Evolutionary conservation across 2,329 filamentous ascomycete genomes (phyloP).

Genomic region (Colletotrichum sidae): DNA sequence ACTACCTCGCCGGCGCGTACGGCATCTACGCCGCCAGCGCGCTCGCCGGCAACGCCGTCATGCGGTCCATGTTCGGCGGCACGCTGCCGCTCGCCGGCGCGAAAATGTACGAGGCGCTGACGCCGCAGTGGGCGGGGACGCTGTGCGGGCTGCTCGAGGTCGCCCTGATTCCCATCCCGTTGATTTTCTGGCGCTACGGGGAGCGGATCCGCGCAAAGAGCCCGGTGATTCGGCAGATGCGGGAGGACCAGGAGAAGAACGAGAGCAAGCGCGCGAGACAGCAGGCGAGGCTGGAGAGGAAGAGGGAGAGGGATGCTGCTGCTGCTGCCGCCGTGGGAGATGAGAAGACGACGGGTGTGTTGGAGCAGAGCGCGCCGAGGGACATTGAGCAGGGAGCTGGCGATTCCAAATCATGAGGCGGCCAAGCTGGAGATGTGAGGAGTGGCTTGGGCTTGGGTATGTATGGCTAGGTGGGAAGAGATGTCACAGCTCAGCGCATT

Average conservation of each 20-base stretch:
- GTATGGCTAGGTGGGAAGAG: background rate
- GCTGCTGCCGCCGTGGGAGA: background rate
- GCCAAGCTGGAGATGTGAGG: rapidly evolving
- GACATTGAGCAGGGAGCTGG: conserved; percentile 19
- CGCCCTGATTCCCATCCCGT: conserved; percentile 80
- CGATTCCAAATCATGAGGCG: conserved; percentile 3
- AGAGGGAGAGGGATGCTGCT: conserved; percentile 36
- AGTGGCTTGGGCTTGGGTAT: no score
- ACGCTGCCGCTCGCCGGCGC: conserved; percentile 80
- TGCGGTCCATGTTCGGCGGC: conserved; percentile 80
- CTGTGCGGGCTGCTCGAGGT: conserved; percentile 80
- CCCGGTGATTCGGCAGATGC: conserved; percentile 57
- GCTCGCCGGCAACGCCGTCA: conserved; percentile 82
- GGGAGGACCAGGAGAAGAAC: conserved; percentile 57
- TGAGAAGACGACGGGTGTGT: conserved; percentile 22
- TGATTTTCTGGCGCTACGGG: conserved; percentile 78
- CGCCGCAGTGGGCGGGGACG: conserved; percentile 83
- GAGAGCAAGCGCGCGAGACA: conserved; percentile 47
- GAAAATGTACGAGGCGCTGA: conserved; percentile 75
- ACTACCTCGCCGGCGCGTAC: conserved; percentile 81
- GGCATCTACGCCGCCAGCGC: conserved; percentile 86
- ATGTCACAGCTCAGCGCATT: background rate
- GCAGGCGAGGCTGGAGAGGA: conserved; percentile 43
- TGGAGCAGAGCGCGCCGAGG: conserved; percentile 16
- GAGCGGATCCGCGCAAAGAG: conserved; percentile 64